Evolutionary conservation across 1,284 basidiomycete genomes (phyloP), one percentile per base, ranked within the genome.

Genomic region (Stygiomarasmius scandens): DNA sequence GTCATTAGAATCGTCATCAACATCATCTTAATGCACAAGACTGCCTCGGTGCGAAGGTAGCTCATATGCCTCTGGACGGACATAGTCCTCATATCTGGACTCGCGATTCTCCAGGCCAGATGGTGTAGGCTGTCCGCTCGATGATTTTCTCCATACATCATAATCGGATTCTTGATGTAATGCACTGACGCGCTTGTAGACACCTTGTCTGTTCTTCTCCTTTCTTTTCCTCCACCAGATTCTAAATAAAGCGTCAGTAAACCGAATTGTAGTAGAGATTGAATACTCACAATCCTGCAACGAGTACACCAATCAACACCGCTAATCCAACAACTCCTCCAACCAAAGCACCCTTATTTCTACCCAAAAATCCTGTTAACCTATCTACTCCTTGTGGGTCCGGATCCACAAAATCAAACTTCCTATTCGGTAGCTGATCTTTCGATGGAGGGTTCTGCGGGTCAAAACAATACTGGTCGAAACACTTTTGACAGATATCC

Each of bases 401-500:
- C 11, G 83, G 82, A 66, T 84, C 78, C 16, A 75, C 74, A 64
- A 83, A 83, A 1, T 50, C 56, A 2, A 76, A 68, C 61, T 79
- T 77, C 49, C 83, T 65, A 11, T 76, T 76, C 0, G 79, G 75
- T 8, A 84, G 67, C 58, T 74, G 71, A 12, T 64, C 62, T 50
- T 69, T 70, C 60, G 74, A 80, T 1, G 82, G 74, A 22, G 76
- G 79, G 58, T 79, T 75, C 16, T 65, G 57, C 10, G 81, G 78
- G 66, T 83, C 76, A 65, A 71, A 85, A 65, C 83, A 85, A 58
- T 84, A 84, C 61, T 79, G 80, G 48, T 74, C 63, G 70, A 85
- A 84, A 61, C 83, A 84, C 48, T 71, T 62, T 3, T 69, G 58
- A 66, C 83, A 85, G 34, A 77, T 61, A 3, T 71, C 64, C 14